Conservation (phyloP, 495 filamentous ascomycete genomes). For the Aspergillus steynii region DNA sequence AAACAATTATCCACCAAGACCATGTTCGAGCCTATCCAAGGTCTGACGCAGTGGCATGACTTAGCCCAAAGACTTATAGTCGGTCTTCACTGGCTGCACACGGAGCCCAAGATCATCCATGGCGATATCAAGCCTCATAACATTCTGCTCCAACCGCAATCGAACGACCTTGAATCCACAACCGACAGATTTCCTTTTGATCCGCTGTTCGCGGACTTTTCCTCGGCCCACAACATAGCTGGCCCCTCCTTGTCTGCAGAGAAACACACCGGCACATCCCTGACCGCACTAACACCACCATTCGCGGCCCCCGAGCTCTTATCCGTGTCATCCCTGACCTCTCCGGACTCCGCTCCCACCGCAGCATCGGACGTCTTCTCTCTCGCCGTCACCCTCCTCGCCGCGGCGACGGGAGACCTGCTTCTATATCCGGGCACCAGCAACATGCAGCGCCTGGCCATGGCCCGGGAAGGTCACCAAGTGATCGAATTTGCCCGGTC, state of each 20-base stretch:
- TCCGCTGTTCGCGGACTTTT: constrained; percentile 60
- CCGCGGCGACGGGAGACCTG: constrained; percentile 53
- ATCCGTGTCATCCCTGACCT: constrained; percentile 34
- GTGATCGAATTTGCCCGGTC: constrained; percentile 47
- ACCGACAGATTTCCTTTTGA: constrained; percentile 32
- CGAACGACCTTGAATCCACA: constrained; percentile 4
- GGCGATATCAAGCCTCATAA: constrained; percentile 61
- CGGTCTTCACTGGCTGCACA: constrained; percentile 55
- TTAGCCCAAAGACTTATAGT: constrained; percentile 51
- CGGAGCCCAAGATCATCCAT: constrained; percentile 45
- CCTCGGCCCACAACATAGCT: constrained; percentile 47
- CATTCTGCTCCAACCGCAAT: constrained; percentile 42
- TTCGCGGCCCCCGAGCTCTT: constrained; percentile 60
- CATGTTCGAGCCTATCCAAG: constrained; percentile 55
- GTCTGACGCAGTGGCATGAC: constrained; percentile 38
- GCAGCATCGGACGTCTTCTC: constrained; percentile 54
- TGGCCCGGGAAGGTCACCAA: constrained; percentile 50
- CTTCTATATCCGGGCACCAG: constrained; percentile 51
- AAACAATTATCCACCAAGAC: constrained; percentile 41
- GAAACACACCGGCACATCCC: constrained; percentile 26
- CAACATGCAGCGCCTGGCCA: constrained; percentile 42
- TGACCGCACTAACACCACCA: constrained; percentile 56
- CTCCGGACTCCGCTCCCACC: constrained; percentile 31
- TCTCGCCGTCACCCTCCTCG: constrained; percentile 56
- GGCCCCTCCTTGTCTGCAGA: constrained; percentile 15